These are phyloP conservation scores for Leishmania major DNA, from an alignment of 208 protist species.

Conservation along the genomic window DNA sequence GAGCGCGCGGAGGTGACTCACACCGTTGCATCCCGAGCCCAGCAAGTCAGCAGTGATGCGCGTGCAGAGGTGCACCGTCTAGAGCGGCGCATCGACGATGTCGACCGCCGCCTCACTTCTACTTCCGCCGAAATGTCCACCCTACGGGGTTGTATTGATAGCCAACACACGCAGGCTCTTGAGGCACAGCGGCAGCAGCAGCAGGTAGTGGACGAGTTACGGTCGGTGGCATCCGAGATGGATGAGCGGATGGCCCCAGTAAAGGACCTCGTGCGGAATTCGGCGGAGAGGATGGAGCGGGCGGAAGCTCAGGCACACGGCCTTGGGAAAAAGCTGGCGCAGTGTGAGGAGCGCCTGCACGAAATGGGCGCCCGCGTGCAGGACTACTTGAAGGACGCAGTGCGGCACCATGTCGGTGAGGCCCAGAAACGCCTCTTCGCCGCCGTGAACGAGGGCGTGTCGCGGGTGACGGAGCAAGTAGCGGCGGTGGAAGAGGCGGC, in stretches of 20 bases:
- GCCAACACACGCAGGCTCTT: conserved; percentile 39
- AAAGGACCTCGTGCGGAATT: conserved; percentile 14
- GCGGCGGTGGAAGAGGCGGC: conserved; percentile 11
- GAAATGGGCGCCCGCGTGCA: conserved; percentile 29
- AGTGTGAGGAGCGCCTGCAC: conserved; percentile 29
- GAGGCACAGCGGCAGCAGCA: conserved; percentile 51
- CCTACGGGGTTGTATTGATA: conserved; percentile 20
- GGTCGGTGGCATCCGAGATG: conserved; percentile 5
- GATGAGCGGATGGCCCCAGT: conserved; percentile 23
- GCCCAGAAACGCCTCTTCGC: conserved; percentile 23
- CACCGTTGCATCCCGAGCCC: conserved; percentile 47
- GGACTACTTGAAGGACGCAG: conserved; percentile 28
- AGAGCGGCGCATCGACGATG: conserved; percentile 58
- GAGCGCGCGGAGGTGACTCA: conserved; percentile 53
- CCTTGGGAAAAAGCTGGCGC: conserved; percentile 14
- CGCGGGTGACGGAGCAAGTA: conserved; percentile 15
- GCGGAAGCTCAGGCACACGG: conserved; percentile 21
- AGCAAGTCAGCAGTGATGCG: conserved; percentile 53
- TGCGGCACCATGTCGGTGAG: conserved; percentile 25
- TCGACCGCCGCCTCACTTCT: conserved; percentile 13
- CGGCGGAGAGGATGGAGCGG: conserved; percentile 29
- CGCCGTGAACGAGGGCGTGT: conserved; percentile 20
- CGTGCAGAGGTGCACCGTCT: conserved; percentile 68
- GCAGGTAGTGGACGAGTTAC: conserved; percentile 21
- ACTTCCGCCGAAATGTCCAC: conserved; percentile 13